These are phyloP conservation scores for Musa troglodytarum DNA, from an alignment of 176 grass and related monocot genomes.

Conservation along the genomic window DNA sequence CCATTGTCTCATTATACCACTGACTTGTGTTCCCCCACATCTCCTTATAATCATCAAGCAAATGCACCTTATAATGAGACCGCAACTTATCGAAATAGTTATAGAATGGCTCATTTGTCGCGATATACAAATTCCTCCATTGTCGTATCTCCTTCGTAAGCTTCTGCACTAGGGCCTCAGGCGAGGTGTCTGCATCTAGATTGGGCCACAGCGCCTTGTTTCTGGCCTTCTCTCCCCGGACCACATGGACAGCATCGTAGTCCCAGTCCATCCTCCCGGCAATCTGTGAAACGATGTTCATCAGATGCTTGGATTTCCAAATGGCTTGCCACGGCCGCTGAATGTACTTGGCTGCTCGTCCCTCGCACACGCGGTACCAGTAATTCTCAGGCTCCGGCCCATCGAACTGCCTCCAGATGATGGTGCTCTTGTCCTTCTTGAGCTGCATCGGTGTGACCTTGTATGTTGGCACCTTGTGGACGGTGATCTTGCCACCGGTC, in stretches of 20 bases:
- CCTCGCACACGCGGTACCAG: slow-evolving; percentile 96
- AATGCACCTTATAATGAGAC: slow-evolving; percentile 74
- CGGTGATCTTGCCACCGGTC: slow-evolving; percentile 46
- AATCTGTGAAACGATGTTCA: slow-evolving; percentile 88
- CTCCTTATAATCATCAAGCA: slow-evolving; percentile 88
- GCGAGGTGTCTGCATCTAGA: slow-evolving; percentile 66
- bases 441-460: slow-evolving; percentile 86
- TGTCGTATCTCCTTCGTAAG: slow-evolving; percentile 43
- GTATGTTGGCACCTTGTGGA: slow-evolving; percentile 75
- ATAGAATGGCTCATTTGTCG: slow-evolving; percentile 88
- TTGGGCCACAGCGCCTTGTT: slow-evolving; percentile 76
- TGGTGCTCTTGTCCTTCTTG: slow-evolving; percentile 66
- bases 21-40: slow-evolving; percentile 78
- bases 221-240: slow-evolving; percentile 76
- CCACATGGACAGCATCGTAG: slow-evolving; percentile 74
- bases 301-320: slow-evolving; percentile 85
- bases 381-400: slow-evolving; percentile 90
- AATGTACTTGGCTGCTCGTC: slow-evolving; percentile 57
- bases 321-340: slow-evolving; percentile 91
- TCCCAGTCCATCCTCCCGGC: slow-evolving; percentile 87
- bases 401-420: slow-evolving; percentile 82
- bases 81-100: slow-evolving; percentile 88
- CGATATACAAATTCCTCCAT: slow-evolving; percentile 70
- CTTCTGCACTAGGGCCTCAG: slow-evolving; percentile 48
- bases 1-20: slow-evolving; percentile 76